phyloP scores from a whole-genome alignment of 768 basidiomycete species.

The Exsudoporus frostii region DNA sequence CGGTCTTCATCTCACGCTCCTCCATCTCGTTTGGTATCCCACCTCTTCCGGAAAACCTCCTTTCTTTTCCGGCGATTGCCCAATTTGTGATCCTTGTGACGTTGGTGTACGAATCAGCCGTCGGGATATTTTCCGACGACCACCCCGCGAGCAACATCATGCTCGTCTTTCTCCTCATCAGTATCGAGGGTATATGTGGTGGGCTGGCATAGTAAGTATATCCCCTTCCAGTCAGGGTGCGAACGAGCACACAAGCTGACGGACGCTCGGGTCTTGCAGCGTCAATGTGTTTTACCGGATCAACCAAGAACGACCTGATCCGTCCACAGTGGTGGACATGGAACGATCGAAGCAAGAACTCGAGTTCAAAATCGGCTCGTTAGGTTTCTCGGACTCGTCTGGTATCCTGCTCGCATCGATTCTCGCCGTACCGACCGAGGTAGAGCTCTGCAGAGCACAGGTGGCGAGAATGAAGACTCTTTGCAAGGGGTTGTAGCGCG shows the following conservation, averaged over 20 bases:
- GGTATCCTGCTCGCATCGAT: constrained; percentile 54
- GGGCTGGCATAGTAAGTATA: constrained; percentile 80
- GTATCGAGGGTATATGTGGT: constrained; percentile 88
- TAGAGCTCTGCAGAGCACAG: constrained; percentile 74
- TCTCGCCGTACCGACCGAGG: constrained; percentile 49
- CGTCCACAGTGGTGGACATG: constrained; percentile 42
- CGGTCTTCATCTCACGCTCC: constrained; percentile 91
- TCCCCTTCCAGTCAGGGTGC: neutral
- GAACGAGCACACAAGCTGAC: neutral
- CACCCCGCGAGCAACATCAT: constrained; percentile 47
- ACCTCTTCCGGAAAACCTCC: constrained; percentile 63
- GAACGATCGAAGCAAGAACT: constrained; percentile 71
- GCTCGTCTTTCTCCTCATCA: constrained; percentile 73
- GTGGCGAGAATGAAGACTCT: constrained; percentile 64
- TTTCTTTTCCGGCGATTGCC: constrained; percentile 72
- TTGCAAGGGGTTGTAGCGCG: constrained; percentile 56
- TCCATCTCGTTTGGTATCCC: constrained; percentile 84
- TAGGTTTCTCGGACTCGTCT: constrained; percentile 80
- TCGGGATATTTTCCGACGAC: constrained; percentile 57
- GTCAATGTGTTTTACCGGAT: constrained; percentile 86
- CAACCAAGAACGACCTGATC: constrained; percentile 65
- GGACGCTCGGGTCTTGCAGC: constrained; percentile 35
- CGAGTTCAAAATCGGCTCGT: constrained; percentile 88
- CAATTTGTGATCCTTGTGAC: constrained; percentile 64
- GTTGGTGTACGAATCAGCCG: constrained; percentile 63